Percentiles rank a stretch among this genome's conserved stretches.
Conservation (phyloP, 75 land plant genomes). For the Pinus tabuliformis region DNA sequence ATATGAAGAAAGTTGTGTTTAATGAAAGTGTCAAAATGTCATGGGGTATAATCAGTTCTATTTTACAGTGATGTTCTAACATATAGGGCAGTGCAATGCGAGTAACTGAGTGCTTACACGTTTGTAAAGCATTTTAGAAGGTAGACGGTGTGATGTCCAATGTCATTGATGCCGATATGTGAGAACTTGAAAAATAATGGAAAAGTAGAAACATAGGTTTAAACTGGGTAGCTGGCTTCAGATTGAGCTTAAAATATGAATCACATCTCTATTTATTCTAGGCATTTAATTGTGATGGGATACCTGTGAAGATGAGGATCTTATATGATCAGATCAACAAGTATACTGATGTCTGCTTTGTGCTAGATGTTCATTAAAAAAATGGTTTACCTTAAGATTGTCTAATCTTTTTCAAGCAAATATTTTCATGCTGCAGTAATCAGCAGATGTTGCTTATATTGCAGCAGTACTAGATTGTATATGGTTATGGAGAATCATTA, state of each 20-base stretch:
- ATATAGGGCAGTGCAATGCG: neutral
- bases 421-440: neutral
- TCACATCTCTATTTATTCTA: neutral
- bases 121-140: neutral
- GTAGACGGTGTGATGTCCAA: neutral
- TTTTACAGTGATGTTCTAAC: neutral
- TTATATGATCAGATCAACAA: neutral
- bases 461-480: neutral
- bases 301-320: neutral
- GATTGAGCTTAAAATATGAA: neutral
- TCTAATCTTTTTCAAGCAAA: neutral
- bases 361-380: too few species aligned
- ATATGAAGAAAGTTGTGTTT: neutral
- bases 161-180: constrained; percentile 1
- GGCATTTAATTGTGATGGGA: neutral
- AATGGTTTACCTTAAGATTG: too few species aligned
- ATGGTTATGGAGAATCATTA: neutral
- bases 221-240: neutral
- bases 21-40: neutral
- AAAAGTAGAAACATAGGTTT: neutral
- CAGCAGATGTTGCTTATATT: neutral
- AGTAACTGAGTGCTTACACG: neutral
- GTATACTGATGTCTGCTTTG: neutral
- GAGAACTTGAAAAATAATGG: neutral
- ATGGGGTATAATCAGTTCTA: neutral